These are phyloP conservation scores for Albifimbria verrucaria DNA, from an alignment of 2,329 filamentous ascomycete species.

Conservation along the genomic window DNA sequence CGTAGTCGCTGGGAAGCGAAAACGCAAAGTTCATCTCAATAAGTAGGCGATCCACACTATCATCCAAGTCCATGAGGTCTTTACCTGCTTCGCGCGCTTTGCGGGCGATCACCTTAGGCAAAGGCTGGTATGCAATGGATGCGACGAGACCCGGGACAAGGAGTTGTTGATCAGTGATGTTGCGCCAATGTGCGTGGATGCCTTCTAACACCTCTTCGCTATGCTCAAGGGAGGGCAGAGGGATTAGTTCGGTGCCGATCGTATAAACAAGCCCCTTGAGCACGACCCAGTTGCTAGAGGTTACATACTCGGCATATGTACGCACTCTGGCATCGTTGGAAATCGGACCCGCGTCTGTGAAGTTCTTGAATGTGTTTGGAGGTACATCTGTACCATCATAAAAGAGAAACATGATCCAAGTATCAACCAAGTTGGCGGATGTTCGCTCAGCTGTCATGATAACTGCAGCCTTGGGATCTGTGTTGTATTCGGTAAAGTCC, in stretches of 20 bases:
- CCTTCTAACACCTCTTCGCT: constrained; percentile 23
- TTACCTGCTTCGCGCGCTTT: constrained; percentile 26
- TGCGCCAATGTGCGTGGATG: constrained; percentile 27
- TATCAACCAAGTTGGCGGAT: constrained; percentile 34
- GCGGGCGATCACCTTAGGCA: constrained; percentile 31
- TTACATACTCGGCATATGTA: constrained; percentile 42
- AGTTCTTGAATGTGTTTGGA: constrained; percentile 51
- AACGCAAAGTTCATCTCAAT: constrained; percentile 42
- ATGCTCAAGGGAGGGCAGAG: constrained; percentile 24
- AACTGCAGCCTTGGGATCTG: constrained; percentile 57
- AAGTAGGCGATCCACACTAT: constrained; percentile 35
- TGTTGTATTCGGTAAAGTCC: constrained; percentile 56
- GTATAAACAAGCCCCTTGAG: constrained; percentile 19
- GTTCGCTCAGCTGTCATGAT: constrained; percentile 50
- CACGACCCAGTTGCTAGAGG: constrained; percentile 19
- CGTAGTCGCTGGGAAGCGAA: constrained; percentile 21
- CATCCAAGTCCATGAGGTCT: constrained; percentile 37
- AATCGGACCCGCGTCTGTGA: constrained; percentile 31
- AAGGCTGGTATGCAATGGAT: constrained; percentile 34
- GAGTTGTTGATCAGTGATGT: background rate
- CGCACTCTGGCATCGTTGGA: constrained; percentile 46
- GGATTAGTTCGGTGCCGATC: constrained; percentile 35
- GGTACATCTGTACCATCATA: constrained; percentile 57
- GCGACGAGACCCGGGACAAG: constrained; percentile 17
- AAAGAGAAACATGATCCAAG: constrained; percentile 60